Percentiles rank a stretch among this genome's conserved stretches.
Conservation (phyloP, 2,329 filamentous ascomycete species). For the Stachybotrys elegans region DNA sequence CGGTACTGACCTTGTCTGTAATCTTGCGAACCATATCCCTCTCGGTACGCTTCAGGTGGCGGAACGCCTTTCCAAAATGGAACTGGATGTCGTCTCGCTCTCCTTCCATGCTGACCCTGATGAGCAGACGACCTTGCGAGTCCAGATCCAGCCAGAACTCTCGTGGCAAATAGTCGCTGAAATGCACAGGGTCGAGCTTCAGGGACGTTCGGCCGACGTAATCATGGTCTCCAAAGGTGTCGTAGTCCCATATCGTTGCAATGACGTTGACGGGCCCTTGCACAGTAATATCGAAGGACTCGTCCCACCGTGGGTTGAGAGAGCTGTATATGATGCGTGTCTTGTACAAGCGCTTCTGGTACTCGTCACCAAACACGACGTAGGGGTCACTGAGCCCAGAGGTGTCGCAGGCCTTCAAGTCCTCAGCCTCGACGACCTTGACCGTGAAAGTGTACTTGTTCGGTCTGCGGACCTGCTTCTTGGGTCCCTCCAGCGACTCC, state of each 20-base stretch:
- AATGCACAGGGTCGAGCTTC: slow-evolving; percentile 96
- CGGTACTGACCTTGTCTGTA: slow-evolving; percentile 79
- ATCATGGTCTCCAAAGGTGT: slow-evolving; percentile 94
- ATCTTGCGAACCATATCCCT: slow-evolving; percentile 97
- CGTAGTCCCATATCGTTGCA: slow-evolving; percentile 97
- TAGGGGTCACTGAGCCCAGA: slow-evolving; percentile 94
- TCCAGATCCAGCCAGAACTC: slow-evolving; percentile 98
- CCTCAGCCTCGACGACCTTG: slow-evolving; percentile 96
- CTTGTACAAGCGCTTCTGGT: slow-evolving; percentile 93
- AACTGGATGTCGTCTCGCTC: slow-evolving; percentile 98
- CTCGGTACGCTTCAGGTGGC: slow-evolving; percentile 90
- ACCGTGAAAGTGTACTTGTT: slow-evolving; percentile 97
- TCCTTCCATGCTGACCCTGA: slow-evolving; percentile 97
- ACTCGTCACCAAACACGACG: slow-evolving; percentile 93
- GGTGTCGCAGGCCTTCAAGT: slow-evolving; percentile 95
- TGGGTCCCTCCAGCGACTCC: slow-evolving; percentile 65
- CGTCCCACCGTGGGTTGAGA: slow-evolving; percentile 94
- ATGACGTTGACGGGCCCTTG: slow-evolving; percentile 89
- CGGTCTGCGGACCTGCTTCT: slow-evolving; percentile 58
- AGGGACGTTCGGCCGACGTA: slow-evolving; percentile 95
- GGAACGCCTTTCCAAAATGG: slow-evolving; percentile 95
- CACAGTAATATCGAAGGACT: slow-evolving; percentile 93
- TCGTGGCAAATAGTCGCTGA: slow-evolving; percentile 89
- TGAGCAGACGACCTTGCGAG: slow-evolving; percentile 82
- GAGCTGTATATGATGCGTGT: slow-evolving; percentile 87